Conservation (phyloP, 1,284 basidiomycete genomes). For the Phenoliferia sp. region DNA sequence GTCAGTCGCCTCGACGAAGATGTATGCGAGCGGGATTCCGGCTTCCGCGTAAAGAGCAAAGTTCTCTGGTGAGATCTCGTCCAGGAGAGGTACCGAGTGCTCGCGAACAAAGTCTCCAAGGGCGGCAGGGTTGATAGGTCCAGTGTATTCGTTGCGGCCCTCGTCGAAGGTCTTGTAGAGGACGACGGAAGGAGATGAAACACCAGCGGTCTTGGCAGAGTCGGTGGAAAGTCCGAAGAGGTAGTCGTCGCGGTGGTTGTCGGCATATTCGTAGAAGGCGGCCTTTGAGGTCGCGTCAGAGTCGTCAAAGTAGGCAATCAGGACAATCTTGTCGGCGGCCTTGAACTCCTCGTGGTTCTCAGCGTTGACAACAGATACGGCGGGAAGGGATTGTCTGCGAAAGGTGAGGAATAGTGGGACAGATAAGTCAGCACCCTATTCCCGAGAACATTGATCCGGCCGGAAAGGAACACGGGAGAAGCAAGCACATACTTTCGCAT, state of each 20-base stretch:
- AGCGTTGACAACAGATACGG: conserved; percentile 73
- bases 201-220: conserved; percentile 63
- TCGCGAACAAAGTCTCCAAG: conserved; percentile 74
- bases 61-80: conserved; percentile 92
- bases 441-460: background rate
- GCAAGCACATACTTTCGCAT: conserved; percentile 78
- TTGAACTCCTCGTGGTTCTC: conserved; percentile 80
- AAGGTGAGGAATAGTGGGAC: background rate
- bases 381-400: conserved; percentile 85
- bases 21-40: conserved; percentile 84
- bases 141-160: conserved; percentile 61
- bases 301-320: conserved; percentile 74
- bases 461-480: background rate
- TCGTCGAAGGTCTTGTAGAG: conserved; percentile 94
- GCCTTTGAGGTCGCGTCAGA: conserved; percentile 61
- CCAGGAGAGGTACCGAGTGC: conserved; percentile 81
- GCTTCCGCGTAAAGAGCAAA: conserved; percentile 80
- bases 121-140: conserved; percentile 53
- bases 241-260: conserved; percentile 84
- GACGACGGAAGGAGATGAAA: conserved; percentile 75
- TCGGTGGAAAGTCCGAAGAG: conserved; percentile 85
- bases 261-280: conserved; percentile 72
- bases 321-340: conserved; percentile 84
- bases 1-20: conserved; percentile 80
- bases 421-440: conserved; percentile 6